Conservation (phyloP, 2,329 filamentous ascomycete species). For the Penicillium sp. region DNA sequence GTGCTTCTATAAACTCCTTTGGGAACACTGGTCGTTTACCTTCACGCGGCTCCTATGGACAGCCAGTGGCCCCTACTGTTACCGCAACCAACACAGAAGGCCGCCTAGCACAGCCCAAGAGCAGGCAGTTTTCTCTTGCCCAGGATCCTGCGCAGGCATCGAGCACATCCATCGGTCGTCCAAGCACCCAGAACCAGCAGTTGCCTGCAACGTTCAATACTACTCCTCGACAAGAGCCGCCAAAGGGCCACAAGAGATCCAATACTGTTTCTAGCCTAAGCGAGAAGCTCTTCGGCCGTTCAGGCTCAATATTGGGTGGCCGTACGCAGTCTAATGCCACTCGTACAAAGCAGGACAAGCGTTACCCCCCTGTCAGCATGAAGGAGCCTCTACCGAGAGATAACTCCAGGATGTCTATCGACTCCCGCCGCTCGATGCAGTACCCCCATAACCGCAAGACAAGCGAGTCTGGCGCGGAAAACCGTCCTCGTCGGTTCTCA, state of each 20-base stretch:
- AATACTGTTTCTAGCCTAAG: constrained; percentile 72
- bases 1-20: constrained; percentile 65
- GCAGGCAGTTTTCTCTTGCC: constrained; percentile 59
- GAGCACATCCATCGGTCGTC: constrained; percentile 51
- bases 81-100: constrained; percentile 83
- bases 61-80: constrained; percentile 76
- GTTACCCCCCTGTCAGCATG: constrained; percentile 90
- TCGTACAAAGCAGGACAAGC: constrained; percentile 49
- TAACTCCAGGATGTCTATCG: constrained; percentile 58
- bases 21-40: constrained; percentile 52
- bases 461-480: constrained; percentile 55
- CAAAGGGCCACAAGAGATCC: constrained; percentile 56
- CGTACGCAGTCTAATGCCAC: constrained; percentile 30
- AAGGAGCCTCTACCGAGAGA: constrained; percentile 57
- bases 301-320: constrained; percentile 69
- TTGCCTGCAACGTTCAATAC: constrained; percentile 51
- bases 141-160: constrained; percentile 47
- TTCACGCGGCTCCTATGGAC: constrained; percentile 72
- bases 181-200: constrained; percentile 50
- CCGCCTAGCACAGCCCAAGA: constrained; percentile 72
- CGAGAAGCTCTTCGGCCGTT: constrained; percentile 75
- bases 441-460: constrained; percentile 61
- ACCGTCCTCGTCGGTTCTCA: constrained; percentile 61
- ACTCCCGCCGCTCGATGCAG: constrained; percentile 65
- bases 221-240: constrained; percentile 44